Evolutionary conservation across 495 filamentous ascomycete genomes (phyloP).

Genomic region (Letharia columbiana): DNA sequence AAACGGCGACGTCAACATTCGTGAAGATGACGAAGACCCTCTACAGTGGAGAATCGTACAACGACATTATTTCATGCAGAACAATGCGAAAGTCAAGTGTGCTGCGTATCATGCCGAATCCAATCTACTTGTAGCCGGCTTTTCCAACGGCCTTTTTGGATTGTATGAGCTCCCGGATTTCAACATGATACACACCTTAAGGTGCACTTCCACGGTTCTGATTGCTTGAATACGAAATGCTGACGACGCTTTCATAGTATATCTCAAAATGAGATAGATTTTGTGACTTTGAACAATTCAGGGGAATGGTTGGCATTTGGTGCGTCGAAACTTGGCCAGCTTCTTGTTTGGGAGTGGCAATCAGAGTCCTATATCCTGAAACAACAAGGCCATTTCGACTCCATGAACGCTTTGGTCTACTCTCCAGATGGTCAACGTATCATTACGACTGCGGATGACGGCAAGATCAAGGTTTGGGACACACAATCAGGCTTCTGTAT

Average conservation of each 20-base stretch:
- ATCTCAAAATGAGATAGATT: conserved; percentile 91
- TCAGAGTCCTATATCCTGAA: conserved; percentile 99
- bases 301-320: conserved; percentile 98
- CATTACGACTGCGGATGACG: conserved; percentile 88
- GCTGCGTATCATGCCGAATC: conserved; percentile 79
- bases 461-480: conserved; percentile 98
- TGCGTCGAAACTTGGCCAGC: conserved; percentile 87
- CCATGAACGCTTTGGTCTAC: conserved; percentile 89
- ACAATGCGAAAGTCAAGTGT: conserved; percentile 77
- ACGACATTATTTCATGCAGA: conserved; percentile 86
- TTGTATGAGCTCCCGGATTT: conserved; percentile 97
- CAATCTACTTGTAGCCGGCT: conserved; percentile 82
- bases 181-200: conserved; percentile 80
- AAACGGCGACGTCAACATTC: conserved; percentile 49
- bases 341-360: conserved; percentile 99
- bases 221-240: conserved; percentile 3
- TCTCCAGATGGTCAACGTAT: conserved; percentile 89
- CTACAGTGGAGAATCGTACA: conserved; percentile 76
- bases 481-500: conserved; percentile 93
- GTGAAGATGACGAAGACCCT: conserved; percentile 51
- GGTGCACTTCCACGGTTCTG: conserved; percentile 31
- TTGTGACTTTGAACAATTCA: conserved; percentile 81
- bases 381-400: conserved; percentile 93
- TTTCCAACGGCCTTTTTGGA: conserved; percentile 87
- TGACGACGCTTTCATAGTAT: conserved; percentile 51